Percentiles rank a stretch among this genome's conserved stretches.
Evolutionary conservation across 495 filamentous ascomycete species (phyloP).

Genomic region (Margaritispora aquatica): DNA sequence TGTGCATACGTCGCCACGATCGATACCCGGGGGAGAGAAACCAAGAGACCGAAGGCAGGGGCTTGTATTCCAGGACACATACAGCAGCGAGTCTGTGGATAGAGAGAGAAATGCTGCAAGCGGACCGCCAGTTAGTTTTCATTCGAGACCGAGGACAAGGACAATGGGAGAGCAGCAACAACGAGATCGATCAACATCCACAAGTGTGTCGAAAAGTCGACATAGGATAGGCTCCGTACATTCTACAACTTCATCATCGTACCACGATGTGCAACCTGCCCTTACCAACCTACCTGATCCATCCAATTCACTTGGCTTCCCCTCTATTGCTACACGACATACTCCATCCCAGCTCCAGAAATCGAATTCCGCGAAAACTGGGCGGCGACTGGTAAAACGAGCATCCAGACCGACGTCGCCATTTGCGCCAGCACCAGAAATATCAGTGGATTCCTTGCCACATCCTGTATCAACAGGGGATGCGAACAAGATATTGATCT

Average conservation of each 20-base stretch:
- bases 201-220: slow-evolving; percentile 32
- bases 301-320: slow-evolving; percentile 32
- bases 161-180: slow-evolving; percentile 42
- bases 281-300: slow-evolving; percentile 25
- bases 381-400: slow-evolving; percentile 42
- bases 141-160: slow-evolving; percentile 39
- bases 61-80: slow-evolving; percentile 45
- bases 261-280: slow-evolving; percentile 34
- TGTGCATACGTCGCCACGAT: slow-evolving; percentile 30
- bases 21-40: slow-evolving; percentile 26
- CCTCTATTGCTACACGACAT: slow-evolving; percentile 24
- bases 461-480: slow-evolving; percentile 53
- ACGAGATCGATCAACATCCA: slow-evolving; percentile 28
- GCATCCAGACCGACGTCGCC: slow-evolving; percentile 42
- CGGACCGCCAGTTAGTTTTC: slow-evolving; percentile 25
- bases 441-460: slow-evolving; percentile 47
- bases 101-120: slow-evolving; percentile 1
- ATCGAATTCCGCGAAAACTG: slow-evolving; percentile 32
- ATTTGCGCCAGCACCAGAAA: slow-evolving; percentile 30
- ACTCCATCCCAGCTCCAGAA: slow-evolving; percentile 32
- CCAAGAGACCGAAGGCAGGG: slow-evolving; percentile 37
- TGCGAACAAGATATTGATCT: slow-evolving; percentile 54
- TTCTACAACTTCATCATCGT: slow-evolving; percentile 26
- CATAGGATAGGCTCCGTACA: slow-evolving; percentile 50
- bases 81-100: slow-evolving; percentile 19